Evolutionary conservation across 257 asterid genomes (phyloP).

Genomic region (Ajuga chamaepitys): DNA sequence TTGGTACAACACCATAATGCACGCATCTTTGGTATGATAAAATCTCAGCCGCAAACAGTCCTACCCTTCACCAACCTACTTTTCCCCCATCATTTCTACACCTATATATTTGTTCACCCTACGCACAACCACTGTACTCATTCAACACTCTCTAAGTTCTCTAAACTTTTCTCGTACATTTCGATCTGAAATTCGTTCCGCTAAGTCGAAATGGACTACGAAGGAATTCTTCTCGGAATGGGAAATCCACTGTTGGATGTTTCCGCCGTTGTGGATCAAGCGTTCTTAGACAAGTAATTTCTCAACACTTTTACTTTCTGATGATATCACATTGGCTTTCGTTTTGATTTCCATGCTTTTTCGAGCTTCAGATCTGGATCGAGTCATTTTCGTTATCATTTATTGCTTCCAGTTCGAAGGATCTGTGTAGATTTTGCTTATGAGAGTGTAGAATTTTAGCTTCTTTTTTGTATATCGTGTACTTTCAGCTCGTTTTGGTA

Average conservation of each 20-base stretch:
- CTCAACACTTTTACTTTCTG: neutral
- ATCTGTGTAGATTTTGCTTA: conserved; percentile 12
- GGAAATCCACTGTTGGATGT: conserved; percentile 88
- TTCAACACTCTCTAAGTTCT: neutral
- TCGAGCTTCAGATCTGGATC: conserved; percentile 23
- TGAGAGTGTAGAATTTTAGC: neutral
- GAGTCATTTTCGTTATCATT: neutral
- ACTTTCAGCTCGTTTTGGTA: conserved; percentile 18
- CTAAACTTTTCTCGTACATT: neutral
- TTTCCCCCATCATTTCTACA: neutral
- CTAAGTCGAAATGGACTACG: conserved; percentile 40
- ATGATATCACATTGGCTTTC: neutral
- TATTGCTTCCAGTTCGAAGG: conserved; percentile 5
- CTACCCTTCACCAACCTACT: conserved; percentile 11
- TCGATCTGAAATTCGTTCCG: conserved; percentile 5
- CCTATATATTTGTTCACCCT: conserved; percentile 11
- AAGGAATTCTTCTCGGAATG: conserved; percentile 84
- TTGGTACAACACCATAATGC: neutral
- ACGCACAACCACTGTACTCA: neutral
- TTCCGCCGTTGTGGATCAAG: conserved; percentile 82
- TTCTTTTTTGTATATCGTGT: neutral
- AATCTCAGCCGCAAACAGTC: neutral
- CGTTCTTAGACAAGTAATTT: conserved; percentile 69
- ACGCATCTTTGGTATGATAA: neutral
- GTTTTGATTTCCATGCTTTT: neutral